Base-by-base conservation (phyloP, 768 basidiomycete species). In the Lactifluus hygrophoroides region DNA sequence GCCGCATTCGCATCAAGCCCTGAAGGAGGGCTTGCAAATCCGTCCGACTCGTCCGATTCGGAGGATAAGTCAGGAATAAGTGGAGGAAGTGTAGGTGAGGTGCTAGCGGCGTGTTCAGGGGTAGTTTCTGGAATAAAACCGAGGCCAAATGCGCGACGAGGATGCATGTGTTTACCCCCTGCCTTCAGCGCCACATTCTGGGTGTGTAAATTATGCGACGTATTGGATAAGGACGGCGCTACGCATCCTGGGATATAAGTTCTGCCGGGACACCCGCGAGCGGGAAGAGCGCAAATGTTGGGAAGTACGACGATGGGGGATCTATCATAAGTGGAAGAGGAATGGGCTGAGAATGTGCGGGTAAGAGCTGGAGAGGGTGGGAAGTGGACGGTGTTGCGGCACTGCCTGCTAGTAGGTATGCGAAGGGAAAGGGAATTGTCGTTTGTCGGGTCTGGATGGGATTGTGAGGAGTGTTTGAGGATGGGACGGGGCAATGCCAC, bases 231-330 rank as follows among this genome's bases (percentile, higher is more conserved):
- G 49, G 62, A 37, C 53, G 60, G 34, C 50, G 50, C 25, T 63
- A 58, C 21, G 52, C 76, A 79, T 52, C 75, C 78, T 51, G 80
- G 74, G 60, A 71, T 70, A 66, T 87, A 88, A 5, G 85, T 87
- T 61, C 83, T 78, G 27, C 86, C 85, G 50, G 85, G 84, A 68
- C 84, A 86, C 30, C 87, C 87, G 59, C 90, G 83, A 65, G 81
- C 88, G 35, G 90, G 90, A 23, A 93, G 77, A 10, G 84, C 82
- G 67, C 88, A 90, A 35, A 76, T 70, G 67, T 90, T 88, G 32
- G 85, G 84, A 23, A 79, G 67, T 63, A 89, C 85, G 67, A 82
- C 74, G 68, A 92, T 87, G 58, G 89, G 88, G 3, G 86, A 81
- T 57, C 90, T 85, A 75, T 92, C 89, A 72, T 92, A 92, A 8